These are phyloP conservation scores for Hymenoscyphus fructigenus DNA, from an alignment of 2,329 filamentous ascomycete species.

Conservation along the genomic window DNA sequence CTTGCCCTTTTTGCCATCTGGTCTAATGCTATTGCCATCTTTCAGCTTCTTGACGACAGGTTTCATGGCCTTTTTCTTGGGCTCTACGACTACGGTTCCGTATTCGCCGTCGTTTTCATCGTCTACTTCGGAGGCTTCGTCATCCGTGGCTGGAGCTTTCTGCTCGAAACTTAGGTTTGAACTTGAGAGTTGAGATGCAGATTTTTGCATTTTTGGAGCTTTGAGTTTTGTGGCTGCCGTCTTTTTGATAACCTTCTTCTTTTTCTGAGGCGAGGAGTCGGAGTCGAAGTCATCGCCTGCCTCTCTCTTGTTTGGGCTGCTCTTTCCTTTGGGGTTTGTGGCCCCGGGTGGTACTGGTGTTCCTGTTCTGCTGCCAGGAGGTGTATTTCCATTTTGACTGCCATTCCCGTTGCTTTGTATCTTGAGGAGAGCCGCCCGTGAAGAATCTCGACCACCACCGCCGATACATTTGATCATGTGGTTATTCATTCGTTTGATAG, in stretches of 20 bases:
- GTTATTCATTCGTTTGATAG: constrained; percentile 64
- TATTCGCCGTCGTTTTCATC: constrained; percentile 34
- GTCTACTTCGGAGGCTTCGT: constrained; percentile 30
- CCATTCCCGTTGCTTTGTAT: constrained; percentile 52
- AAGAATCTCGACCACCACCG: constrained; percentile 63
- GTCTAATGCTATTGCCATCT: constrained; percentile 9
- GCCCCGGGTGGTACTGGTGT: constrained; percentile 51
- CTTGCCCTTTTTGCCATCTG: constrained; percentile 19
- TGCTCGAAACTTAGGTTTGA: constrained; percentile 32
- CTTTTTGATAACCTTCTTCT: constrained; percentile 34
- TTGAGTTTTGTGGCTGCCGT: constrained; percentile 29
- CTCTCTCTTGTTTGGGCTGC: constrained; percentile 35
- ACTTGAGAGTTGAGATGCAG: constrained; percentile 21
- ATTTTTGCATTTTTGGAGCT: constrained; percentile 29
- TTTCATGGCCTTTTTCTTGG: constrained; percentile 32
- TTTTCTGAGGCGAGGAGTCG: constrained; percentile 34
- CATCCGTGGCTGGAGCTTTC: constrained; percentile 25
- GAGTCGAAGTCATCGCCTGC: constrained; percentile 35
- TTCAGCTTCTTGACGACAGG: constrained; percentile 17
- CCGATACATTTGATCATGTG: constrained; percentile 69
- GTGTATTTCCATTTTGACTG: constrained; percentile 56
- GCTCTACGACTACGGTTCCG: constrained; percentile 26
- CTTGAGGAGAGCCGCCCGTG: constrained; percentile 61
- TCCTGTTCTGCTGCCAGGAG: constrained; percentile 61
- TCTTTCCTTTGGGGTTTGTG: constrained; percentile 24